Conservation (phyloP, 108 stramenopile genomes). For the Epithemia pelagica region DNA sequence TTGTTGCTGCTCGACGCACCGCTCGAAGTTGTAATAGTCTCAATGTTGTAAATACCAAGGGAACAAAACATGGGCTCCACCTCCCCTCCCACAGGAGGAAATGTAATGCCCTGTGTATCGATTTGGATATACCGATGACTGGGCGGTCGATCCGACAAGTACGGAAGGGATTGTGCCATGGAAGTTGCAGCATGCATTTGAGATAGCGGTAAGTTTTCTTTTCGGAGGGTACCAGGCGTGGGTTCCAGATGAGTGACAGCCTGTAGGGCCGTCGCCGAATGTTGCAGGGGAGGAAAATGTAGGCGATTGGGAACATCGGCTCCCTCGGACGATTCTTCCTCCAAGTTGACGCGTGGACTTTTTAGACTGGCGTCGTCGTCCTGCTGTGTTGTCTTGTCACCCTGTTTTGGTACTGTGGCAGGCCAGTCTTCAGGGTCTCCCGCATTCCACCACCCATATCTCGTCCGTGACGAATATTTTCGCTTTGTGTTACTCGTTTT, state of each 20-base stretch:
- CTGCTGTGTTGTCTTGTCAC: neutral
- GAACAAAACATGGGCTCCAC: conserved; percentile 85
- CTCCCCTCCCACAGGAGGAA: conserved; percentile 73
- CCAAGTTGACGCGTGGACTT: neutral
- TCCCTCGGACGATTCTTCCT: neutral
- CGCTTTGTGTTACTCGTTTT: conserved; percentile 1
- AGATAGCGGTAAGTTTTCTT: conserved; percentile 60
- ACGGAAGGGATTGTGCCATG: conserved; percentile 58
- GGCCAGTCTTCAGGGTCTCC: conserved; percentile 3
- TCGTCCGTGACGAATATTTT: conserved; percentile 9
- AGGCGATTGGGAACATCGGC: conserved; percentile 3
- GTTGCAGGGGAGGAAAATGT: conserved; percentile 35
- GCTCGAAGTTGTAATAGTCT: conserved; percentile 27
- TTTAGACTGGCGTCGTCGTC: neutral
- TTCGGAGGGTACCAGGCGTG: conserved; percentile 40
- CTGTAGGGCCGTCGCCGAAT: conserved; percentile 40
- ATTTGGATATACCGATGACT: conserved; percentile 76
- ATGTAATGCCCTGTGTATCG: conserved; percentile 82
- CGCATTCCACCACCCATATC: conserved; percentile 35
- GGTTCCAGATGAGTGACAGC: conserved; percentile 62
- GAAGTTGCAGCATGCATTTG: conserved; percentile 72
- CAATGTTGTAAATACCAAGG: conserved; percentile 78
- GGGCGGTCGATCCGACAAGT: conserved; percentile 79
- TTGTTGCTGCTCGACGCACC: neutral
- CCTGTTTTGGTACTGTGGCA: neutral